Base-by-base conservation (phyloP, 1,284 basidiomycete genomes). In the Malassezia vespertilionis region DNA sequence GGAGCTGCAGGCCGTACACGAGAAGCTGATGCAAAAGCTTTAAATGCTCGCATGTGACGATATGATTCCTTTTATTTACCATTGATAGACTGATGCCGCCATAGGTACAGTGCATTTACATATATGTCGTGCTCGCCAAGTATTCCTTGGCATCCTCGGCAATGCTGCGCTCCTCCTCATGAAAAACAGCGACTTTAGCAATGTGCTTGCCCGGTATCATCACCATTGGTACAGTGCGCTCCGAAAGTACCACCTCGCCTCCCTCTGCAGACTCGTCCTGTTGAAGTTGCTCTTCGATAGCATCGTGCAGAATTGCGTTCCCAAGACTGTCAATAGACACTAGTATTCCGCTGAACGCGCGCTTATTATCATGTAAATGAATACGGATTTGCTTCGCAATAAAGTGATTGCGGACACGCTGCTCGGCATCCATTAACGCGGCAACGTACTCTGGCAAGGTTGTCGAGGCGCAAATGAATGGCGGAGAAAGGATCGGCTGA, bases 1-100 rank as follows among this genome's bases (percentile, higher is more conserved):
- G 34, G 63, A 69, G 33, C 61, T 74, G n/a, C 63, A 72, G 43
- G 60, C 63, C 40, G 59, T 61, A 40, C n/a, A 50, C 32, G 37
- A 50, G 35, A 33, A 40, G 35, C 35, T 50, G 27, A 4, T 37
- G 26, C 21, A 33, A 28, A 37, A 44, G 32, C 35, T 30, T 21
- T 42, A 44, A 22, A 21, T 21, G 7, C 7, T 28, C 12, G 26
- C 12, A 28, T 12, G 12, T 12, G 18, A 4, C 2, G 3, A 18
- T 18, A 24, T 8, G 27, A 6, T 28, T n/a, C n/a, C n/a, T n/a
- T n/a, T n/a, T n/a, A n/a, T n/a, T n/a, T n/a, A n/a, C n/a, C n/a
- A n/a, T n/a, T n/a, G n/a, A n/a, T n/a, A n/a, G n/a, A n/a, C n/a
- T n/a, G n/a, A n/a, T n/a, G n/a, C n/a, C n/a, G n/a, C n/a, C n/a